Base-by-base conservation (phyloP, 176 grass and related monocot genomes). In the Oryza longistaminata region DNA sequence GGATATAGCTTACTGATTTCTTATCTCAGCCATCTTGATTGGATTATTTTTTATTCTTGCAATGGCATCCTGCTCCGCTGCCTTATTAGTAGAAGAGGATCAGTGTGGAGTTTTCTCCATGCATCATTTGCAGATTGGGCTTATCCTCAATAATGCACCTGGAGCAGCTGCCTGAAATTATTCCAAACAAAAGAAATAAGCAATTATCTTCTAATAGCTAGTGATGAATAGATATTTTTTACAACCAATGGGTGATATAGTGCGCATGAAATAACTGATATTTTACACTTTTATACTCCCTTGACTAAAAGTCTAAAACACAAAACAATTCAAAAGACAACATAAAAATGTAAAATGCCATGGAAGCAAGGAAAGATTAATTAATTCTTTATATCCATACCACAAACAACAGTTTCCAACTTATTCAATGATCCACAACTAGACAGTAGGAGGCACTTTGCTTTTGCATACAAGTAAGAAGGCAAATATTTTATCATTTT, bases 41-140 rank as follows among this genome's bases (percentile, higher is more conserved):
- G 96, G 96, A 86, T 96, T 99, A 68, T 99, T 99, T 88, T 92
- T 99, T 71, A 99, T 99, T 83, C 96, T 87, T 70, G 96, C 86
- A 73, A 99, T 87, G 58, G 93, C 91, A 77, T 95, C 93, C 71
- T 96, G 96, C 74, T 96, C 93, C 91, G 82, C 81, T 96, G 96
- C 86, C 96, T 91, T 69, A 99, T 99, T 81, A 92, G 89, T n/a
- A 99, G 90, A 40, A 99, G 81, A 76, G 96, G 96, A 86, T 99
- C 96, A 42, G 93, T 85, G 71, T 96, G 96, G 64, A 99, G 96
- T 73, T 99, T 98, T 71, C 91, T 96, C 96, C 96, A 99, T 22
- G 91, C 42, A 37, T 96, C 96, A 72, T 99, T 99, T 68, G 96
- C 93, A 73, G 96, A 99, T 81, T 96, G 96, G 34, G 93, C 58